Evolutionary conservation across 192 early-diverging fungal genomes (phyloP).

Genomic region (Linnemannia zychae): DNA sequence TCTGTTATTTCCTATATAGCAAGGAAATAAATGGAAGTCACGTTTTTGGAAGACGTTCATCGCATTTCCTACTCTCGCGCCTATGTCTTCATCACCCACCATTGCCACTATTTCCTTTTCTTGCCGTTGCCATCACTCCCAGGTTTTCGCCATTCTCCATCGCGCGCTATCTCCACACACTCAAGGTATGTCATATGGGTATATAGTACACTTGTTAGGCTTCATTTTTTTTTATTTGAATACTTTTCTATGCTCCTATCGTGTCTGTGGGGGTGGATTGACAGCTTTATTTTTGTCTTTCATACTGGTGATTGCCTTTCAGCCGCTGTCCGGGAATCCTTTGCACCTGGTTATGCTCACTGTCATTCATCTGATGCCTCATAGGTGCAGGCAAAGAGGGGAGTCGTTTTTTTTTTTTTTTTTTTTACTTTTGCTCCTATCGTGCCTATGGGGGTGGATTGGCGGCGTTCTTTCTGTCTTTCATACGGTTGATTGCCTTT

Average conservation of each 20-base stretch:
- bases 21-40: too few relatives aligned
- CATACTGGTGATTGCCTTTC: slow-evolving; percentile 14
- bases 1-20: too few relatives aligned
- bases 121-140: too few relatives aligned
- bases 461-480: slow-evolving; percentile 1
- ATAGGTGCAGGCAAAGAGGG: slow-evolving; percentile 12
- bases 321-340: slow-evolving; percentile 12
- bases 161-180: background rate
- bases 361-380: slow-evolving; percentile 13
- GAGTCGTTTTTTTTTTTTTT: background rate
- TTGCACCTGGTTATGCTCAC: slow-evolving; percentile 20
- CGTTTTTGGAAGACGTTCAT: too few relatives aligned
- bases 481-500: slow-evolving; percentile 12
- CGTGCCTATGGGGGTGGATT: slow-evolving; percentile 12
- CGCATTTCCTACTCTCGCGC: too few relatives aligned
- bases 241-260: slow-evolving; percentile 10
- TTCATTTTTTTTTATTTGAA: background rate
- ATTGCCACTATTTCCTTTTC: too few relatives aligned
- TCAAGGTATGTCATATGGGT: background rate
- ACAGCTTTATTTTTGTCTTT: background rate
- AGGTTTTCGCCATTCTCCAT: background rate
- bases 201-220: background rate
- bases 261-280: slow-evolving; percentile 14
- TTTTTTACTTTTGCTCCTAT: slow-evolving; percentile 11
- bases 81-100: too few relatives aligned